Evolutionary conservation across 2,329 filamentous ascomycete species (phyloP), one percentile per base, ranked within the genome.

Genomic region (Pseudogymnoascus sp.): DNA sequence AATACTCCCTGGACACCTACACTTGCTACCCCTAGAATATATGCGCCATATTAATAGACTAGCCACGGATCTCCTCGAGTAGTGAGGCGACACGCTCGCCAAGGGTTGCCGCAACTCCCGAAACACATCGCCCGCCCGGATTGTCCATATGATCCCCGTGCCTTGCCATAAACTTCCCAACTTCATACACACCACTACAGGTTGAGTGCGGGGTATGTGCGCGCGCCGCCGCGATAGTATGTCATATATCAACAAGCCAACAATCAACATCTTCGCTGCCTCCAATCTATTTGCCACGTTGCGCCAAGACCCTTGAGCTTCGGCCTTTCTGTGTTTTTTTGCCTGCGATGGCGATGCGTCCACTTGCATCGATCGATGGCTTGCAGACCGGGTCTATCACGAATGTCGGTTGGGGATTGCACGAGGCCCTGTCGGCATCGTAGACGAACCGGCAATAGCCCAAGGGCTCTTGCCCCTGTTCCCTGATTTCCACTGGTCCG

Each of bases 101-200:
- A 55, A 55, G 49, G 2, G 29, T 55, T 55, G 49, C 26, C 26
- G 49, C 16, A 31, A 19, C n/a, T 19, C 29, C 26, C 49, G 49
- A 55, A 55, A 55, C 49, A 55, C 49, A 55, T 55, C 10, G 49
- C n/a, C 49, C 29, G 29, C 26, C 8, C 26, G 49, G 29, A 55
- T 55, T 55, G 33, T 55, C 49, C 49, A 55, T 55, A 55, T 19
- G 49, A 55, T 19, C 49, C 49, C 49, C 26, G 49, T 26, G 49
- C 49, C 29, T 55, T 33, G 4, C 5, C 16, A 12, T 7, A 55
- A 55, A 31, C 49, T 19, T n/a, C 26, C 49, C n/a, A n/a, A 55
- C 21, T 8, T 55, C 49, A 55, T 55, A 55, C 49, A 55, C 49
- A 33, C 29, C 29, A 33, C 8, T 8, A 55, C 26, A 19, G 6